Evolutionary conservation across 148 eudicot species (phyloP), one percentile per base, ranked within the genome.

Genomic region (Diospyros lotus): DNA sequence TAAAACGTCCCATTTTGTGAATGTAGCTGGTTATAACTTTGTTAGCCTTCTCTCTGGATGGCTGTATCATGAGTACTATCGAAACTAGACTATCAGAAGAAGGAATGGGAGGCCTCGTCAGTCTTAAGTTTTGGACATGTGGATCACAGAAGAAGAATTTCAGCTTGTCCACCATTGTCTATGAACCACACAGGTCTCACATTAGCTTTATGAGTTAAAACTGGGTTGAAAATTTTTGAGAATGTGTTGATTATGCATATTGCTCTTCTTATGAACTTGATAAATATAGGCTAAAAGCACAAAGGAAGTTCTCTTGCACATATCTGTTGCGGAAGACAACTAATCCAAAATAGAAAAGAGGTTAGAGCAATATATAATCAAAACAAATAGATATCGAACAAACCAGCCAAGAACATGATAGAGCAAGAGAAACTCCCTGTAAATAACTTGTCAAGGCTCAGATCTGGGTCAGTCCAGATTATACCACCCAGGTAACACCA

Each of bases 161-260:
- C 78, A 86, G 86, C 82, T 87, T 95, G 78, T 90, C 97, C 39
- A 95, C 98, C 17, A 73, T 95, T 51, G 84, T 95, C 67, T 95
- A 95, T 81, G 98, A 95, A 77, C 98, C 98, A 56, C 98, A 92
- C 91, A 89, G 96, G 98, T 94, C 79, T 73, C 73, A 68, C 75
- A 15, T 66, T 68, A 28, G 75, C 51, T 69, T 54, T 61, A n/a
- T 39, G 41, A 58, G 0, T 72, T 39, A 46, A 42, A 62, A 51
- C 38, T 77, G 6, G 12, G 2, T 61, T 4, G 68, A 43, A 42
- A 44, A 54, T 52, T 51, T 15, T 8, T 11, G 11, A 56, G 28
- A 52, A 53, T 60, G 10, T 15, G 6, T 38, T 62, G 14, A 38
- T 13, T 4, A 9, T 44, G 39, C 5, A 46, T 73, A 66, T 45